phyloP scores from a whole-genome alignment of 2,329 filamentous ascomycete genomes.

The Trichoderma atrobrunneum region DNA sequence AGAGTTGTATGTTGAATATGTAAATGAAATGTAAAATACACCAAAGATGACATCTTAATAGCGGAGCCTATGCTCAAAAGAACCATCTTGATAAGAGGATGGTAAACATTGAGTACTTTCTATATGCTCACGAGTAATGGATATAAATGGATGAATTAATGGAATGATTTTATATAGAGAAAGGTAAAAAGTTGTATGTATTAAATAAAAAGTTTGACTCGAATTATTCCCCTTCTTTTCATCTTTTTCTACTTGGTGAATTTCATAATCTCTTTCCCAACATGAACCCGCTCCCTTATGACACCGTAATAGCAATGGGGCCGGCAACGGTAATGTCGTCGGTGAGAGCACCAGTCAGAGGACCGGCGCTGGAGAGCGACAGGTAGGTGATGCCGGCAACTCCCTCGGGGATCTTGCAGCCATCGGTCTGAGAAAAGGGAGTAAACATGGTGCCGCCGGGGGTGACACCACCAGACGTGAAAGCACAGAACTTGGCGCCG shows the following conservation, averaged over 20 bases:
- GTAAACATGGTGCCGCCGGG: slow-evolving; percentile 61
- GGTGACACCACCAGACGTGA: slow-evolving; percentile 58
- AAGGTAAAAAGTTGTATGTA: not conserved
- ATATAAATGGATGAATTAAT: not conserved
- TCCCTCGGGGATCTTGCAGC: slow-evolving; percentile 60
- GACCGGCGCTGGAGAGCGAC: slow-evolving; percentile 57
- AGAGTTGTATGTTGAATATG: not conserved
- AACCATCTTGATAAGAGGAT: not conserved
- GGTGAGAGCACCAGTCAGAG: slow-evolving; percentile 50
- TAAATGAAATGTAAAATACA: not conserved
- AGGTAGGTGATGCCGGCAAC: slow-evolving; percentile 65
- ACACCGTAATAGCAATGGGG: slow-evolving; percentile 54
- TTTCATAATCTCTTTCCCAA: not conserved
- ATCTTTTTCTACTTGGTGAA: not conserved
- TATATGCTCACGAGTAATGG: not conserved
- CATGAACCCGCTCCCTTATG: not conserved
- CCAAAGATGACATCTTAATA: not conserved
- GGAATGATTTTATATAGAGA: not conserved
- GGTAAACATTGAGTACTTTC: not conserved
- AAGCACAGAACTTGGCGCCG: slow-evolving; percentile 60
- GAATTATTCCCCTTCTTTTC: not conserved
- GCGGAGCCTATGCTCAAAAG: not conserved
- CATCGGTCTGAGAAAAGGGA: slow-evolving; percentile 48
- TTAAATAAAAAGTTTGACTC: slow-evolving; percentile 15
- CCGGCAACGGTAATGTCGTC: slow-evolving; percentile 67